Evolutionary conservation across 1,284 basidiomycete species (phyloP).

Genomic region (Cutaneotrichosporon cavernicola): DNA sequence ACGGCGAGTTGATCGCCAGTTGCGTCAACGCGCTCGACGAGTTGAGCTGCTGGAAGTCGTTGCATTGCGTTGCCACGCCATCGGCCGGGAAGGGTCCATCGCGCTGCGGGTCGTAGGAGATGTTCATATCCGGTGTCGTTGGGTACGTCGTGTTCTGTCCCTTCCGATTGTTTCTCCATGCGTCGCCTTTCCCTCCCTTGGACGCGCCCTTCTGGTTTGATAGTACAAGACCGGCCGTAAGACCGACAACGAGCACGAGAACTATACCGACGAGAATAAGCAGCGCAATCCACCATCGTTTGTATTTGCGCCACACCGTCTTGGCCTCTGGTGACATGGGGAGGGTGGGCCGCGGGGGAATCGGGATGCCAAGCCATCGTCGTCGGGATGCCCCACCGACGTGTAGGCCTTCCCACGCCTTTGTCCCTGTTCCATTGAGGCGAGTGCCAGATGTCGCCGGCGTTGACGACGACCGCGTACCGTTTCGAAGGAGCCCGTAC

Average conservation of each 20-base stretch:
- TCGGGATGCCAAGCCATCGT: conserved; percentile 11
- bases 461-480: not conserved
- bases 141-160: conserved; percentile 1
- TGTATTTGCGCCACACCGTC: conserved; percentile 35
- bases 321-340: conserved; percentile 14
- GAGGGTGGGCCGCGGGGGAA: conserved; percentile 11
- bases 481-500: not conserved
- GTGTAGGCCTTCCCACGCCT: conserved; percentile 35
- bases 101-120: conserved; percentile 37
- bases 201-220: not conserved
- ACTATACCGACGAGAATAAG: conserved; percentile 29
- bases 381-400: conserved; percentile 1
- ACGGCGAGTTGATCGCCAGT: conserved; percentile 18
- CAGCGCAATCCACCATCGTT: conserved; percentile 35
- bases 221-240: conserved; percentile 34
- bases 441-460: conserved; percentile 6
- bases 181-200: not conserved
- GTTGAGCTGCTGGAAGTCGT: conserved; percentile 39
- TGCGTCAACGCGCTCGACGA: conserved; percentile 28
- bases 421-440: conserved; percentile 11
- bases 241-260: conserved; percentile 41
- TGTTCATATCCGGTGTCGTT: conserved; percentile 25
- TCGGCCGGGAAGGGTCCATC: conserved; percentile 44
- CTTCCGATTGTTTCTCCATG: not conserved
- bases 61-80: conserved; percentile 41